Evolutionary conservation across 2,329 filamentous ascomycete species (phyloP).

Genomic region (Chaetomium strumarium): DNA sequence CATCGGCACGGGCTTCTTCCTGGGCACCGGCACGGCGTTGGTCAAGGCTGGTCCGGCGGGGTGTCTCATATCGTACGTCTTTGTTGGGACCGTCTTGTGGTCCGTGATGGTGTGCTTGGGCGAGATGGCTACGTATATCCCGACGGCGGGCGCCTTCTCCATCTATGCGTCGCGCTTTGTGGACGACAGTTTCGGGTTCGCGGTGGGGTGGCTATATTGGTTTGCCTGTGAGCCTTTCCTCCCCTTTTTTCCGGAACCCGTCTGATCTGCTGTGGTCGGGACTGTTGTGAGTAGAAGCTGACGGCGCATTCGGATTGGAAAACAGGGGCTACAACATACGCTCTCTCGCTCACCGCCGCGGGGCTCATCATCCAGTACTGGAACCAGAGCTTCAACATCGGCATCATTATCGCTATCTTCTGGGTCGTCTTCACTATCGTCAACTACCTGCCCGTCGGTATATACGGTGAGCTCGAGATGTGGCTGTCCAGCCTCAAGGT

Average conservation of each 20-base stretch:
- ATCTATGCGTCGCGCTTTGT: slow-evolving; percentile 71
- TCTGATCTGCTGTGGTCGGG: neutral
- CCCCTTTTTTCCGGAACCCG: neutral
- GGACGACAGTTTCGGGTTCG: slow-evolving; percentile 53
- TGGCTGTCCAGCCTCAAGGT: slow-evolving; percentile 76
- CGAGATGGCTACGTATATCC: slow-evolving; percentile 74
- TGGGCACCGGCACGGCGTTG: slow-evolving; percentile 59
- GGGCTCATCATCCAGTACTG: slow-evolving; percentile 74
- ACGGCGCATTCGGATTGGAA: neutral
- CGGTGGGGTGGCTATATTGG: slow-evolving; percentile 74
- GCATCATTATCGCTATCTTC: slow-evolving; percentile 68
- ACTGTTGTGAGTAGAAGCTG: neutral
- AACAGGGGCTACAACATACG: slow-evolving; percentile 58
- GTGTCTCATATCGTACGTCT: slow-evolving; percentile 61
- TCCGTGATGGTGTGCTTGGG: slow-evolving; percentile 65
- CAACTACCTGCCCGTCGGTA: slow-evolving; percentile 66
- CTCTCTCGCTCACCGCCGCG: slow-evolving; percentile 65
- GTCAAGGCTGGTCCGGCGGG: slow-evolving; percentile 59
- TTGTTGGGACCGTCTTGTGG: slow-evolving; percentile 67
- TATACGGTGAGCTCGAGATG: slow-evolving; percentile 74
- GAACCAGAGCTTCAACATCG: slow-evolving; percentile 56
- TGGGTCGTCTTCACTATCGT: slow-evolving; percentile 62
- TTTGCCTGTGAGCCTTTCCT: slow-evolving; percentile 51
- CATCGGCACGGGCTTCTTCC: slow-evolving; percentile 67
- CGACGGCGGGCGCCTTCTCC: slow-evolving; percentile 70